Conservation (phyloP, 2,329 filamentous ascomycete species). For the Cordyceps cateniannulata region DNA sequence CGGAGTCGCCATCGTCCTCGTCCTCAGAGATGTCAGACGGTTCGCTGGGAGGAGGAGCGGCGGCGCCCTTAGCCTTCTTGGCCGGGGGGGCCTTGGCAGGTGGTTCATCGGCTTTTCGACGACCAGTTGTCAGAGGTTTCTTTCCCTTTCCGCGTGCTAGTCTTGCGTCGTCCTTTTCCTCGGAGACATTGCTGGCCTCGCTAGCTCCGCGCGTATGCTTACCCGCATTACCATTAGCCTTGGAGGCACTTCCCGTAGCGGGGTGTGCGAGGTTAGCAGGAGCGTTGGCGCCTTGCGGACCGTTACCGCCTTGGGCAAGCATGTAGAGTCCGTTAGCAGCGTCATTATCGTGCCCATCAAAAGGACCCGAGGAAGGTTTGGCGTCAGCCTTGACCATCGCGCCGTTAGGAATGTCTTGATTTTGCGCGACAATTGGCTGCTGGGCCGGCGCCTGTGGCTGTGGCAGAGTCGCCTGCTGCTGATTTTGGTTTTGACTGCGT, state of each 20-base stretch:
- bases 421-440: slow-evolving; percentile 42
- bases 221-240: slow-evolving; percentile 40
- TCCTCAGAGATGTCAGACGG: slow-evolving; percentile 41
- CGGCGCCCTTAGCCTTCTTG: slow-evolving; percentile 62
- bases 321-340: slow-evolving; percentile 92
- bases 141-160: slow-evolving; percentile 64
- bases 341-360: slow-evolving; percentile 87
- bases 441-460: not conserved
- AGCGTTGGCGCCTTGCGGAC: slow-evolving; percentile 36
- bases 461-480: slow-evolving; percentile 19
- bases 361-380: slow-evolving; percentile 56
- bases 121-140: slow-evolving; percentile 57
- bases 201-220: slow-evolving; percentile 51
- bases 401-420: slow-evolving; percentile 44
- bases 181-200: slow-evolving; percentile 65
- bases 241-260: slow-evolving; percentile 30
- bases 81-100: slow-evolving; percentile 52
- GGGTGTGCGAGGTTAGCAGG: slow-evolving; percentile 45
- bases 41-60: slow-evolving; percentile 16
- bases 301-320: slow-evolving; percentile 71
- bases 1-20: slow-evolving; percentile 48
- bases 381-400: slow-evolving; percentile 38
- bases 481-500: slow-evolving; percentile 28
- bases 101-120: slow-evolving; percentile 70
- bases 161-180: slow-evolving; percentile 64